Evolutionary conservation across 208 protist genomes (phyloP), one percentile per base, ranked within the genome.

Genomic region (Acanthamoeba lenticulata): DNA sequence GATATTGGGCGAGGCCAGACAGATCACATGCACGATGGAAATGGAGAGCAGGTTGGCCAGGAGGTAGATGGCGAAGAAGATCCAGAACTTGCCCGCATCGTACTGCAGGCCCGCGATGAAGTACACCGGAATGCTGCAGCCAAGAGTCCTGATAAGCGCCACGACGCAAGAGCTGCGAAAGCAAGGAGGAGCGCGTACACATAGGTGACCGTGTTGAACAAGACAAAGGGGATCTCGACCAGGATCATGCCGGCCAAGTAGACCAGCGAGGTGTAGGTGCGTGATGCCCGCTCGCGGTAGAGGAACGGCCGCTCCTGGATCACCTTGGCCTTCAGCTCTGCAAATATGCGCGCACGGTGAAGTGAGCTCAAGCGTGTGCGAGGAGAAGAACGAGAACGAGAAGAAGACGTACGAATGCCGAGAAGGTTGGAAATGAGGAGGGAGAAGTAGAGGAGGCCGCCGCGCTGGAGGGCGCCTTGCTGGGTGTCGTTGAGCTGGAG

Each of bases 61-160:
- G 40, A 94, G 94, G 42, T 94, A 95, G 24, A 92, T 81, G 5
- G 32, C 45, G 7, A 94, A 55, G 34, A 95, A 95, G 2, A n/a
- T n/a, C n/a, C n/a, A n/a, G n/a, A n/a, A n/a, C n/a, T n/a, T n/a
- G n/a, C n/a, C n/a, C n/a, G n/a, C n/a, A n/a, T n/a, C n/a, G n/a
- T n/a, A n/a, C n/a, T n/a, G n/a, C n/a, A n/a, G n/a, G n/a, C n/a
- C n/a, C n/a, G n/a, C n/a, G n/a, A n/a, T n/a, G n/a, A 90, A 90
- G 47, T 90, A 90, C 27, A 57, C 45, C 29, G 81, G 81, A 29
- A 90, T 62, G 49, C 81, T 90, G 36, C 32, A 90, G 47, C 27
- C 27, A 90, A 19, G 3, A 40, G 72, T 40, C 27, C 34, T 1
- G 1, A n/a, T 83, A n/a, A 44, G 34, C 27, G 24, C 34, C 34